Base-by-base conservation (phyloP, 805 yeast genomes). In the Jamesozyma spencerorum region DNA sequence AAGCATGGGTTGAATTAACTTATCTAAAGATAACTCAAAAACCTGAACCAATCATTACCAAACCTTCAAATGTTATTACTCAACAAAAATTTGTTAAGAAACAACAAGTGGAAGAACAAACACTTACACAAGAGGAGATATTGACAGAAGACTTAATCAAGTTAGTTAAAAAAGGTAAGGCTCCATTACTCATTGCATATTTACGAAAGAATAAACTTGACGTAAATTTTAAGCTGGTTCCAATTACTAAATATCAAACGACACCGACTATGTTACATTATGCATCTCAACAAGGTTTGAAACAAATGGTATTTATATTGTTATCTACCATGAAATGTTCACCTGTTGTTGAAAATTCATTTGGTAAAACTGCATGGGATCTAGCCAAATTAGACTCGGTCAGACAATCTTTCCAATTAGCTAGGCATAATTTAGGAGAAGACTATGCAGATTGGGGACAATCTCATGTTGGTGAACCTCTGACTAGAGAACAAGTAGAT, bases 1-100 rank as follows among this genome's bases (percentile, higher is more conserved):
- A 77, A 36, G 86, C 94, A 0, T 92, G 97, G 97, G 69, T 74
- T 20, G 80, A 81, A 48, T 65, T 92, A 42, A 68, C 87, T 0
- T 77, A 80, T 48, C 62, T 85, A 48, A 64, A 68, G 31, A 56
- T 75, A 1, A 60, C 72, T 5, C 73, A 74, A 8, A 60, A 70
- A n/a, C 90, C 94, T 1, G 64, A 69, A 47, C 61, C 68, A 3
- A 64, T 69, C 5, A 43, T 53, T 10, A 44, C 62, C 48, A 54
- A 59, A 43, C 49, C 48, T 40, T 47, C 49, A 36, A 29, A 34
- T 12, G 11, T 17, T 11, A 22, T 22, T 22, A 22, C 10, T 22
- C 26, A 10, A 32, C 39, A 20, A 34, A 37, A 30, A 13, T 27
- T 28, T 40, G 22, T 15, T 30, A 46, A 7, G 39, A 39, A 34